phyloP scores from a whole-genome alignment of 2,329 filamentous ascomycete species.

The Claviceps pazoutovae region DNA sequence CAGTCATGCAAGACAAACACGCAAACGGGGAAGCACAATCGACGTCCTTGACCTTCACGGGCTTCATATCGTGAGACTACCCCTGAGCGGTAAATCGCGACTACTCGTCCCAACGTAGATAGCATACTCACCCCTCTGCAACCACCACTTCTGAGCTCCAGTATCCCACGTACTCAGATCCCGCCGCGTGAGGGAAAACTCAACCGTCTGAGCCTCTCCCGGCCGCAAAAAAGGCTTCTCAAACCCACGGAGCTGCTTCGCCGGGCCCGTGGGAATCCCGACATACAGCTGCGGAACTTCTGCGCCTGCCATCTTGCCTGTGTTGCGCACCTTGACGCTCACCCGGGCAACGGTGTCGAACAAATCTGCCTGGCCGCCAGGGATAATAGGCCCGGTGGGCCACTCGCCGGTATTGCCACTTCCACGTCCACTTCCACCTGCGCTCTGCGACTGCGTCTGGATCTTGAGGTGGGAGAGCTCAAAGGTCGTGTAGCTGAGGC shows the following conservation, averaged over 20 bases:
- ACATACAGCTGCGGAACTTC: constrained; percentile 38
- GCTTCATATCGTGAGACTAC: constrained; percentile 19
- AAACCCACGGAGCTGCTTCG: constrained; percentile 51
- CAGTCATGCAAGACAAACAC: no score
- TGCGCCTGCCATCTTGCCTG: constrained; percentile 26
- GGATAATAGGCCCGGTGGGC: constrained; percentile 24
- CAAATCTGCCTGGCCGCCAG: constrained; percentile 32
- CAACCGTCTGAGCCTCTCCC: constrained; percentile 28
- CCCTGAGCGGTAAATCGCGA: constrained; percentile 27
- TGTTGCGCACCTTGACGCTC: constrained; percentile 27
- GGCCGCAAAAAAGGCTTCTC: constrained; percentile 41
- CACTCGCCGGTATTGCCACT: constrained; percentile 17
- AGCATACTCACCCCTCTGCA: constrained; percentile 30
- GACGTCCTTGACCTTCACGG: no score
- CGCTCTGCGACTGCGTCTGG: constrained; percentile 5
- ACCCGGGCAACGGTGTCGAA: constrained; percentile 32
- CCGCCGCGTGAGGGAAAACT: constrained; percentile 42
- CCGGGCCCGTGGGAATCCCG: constrained; percentile 32
- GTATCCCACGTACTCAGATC: constrained; percentile 57
- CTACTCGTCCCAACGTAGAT: constrained; percentile 35
- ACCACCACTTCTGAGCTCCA: constrained; percentile 43
- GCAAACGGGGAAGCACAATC: no score
- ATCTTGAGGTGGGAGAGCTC: constrained; percentile 29
- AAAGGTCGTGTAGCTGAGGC: constrained; percentile 42
- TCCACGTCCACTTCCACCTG: background rate